These are phyloP conservation scores for Cladosporium oxysporum DNA, from an alignment of 2,329 filamentous ascomycete genomes.

Conservation along the genomic window DNA sequence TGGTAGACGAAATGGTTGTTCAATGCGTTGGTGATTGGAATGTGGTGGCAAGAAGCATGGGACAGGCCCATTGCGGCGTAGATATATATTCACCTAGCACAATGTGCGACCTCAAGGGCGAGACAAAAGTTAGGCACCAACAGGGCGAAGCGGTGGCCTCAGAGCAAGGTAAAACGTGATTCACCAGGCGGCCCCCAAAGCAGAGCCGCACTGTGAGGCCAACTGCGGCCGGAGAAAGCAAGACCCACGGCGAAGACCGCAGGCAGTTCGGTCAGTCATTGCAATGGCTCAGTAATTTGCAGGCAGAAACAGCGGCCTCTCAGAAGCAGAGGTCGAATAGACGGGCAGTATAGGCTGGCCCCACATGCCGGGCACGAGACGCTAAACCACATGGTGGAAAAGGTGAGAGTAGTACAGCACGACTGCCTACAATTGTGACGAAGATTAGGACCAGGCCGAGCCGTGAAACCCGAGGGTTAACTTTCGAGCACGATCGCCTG, in stretches of 20 bases:
- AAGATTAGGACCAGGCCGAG: neutral
- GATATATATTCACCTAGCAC: neutral
- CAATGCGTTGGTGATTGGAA: neutral
- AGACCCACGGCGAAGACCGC: neutral
- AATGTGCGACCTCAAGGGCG: neutral
- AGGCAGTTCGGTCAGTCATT: neutral
- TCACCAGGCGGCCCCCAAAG: slow-evolving; percentile 9
- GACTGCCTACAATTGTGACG: slow-evolving; percentile 2
- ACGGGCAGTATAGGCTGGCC: neutral
- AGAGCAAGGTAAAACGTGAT: slow-evolving; percentile 1
- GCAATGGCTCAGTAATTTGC: neutral
- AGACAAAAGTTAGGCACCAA: slow-evolving; percentile 8
- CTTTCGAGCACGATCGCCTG: slow-evolving; percentile 2
- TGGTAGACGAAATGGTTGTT: neutral
- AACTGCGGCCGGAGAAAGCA: neutral
- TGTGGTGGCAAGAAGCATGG: neutral
- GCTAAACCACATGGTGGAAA: neutral
- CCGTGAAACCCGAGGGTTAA: neutral
- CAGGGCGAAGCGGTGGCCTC: neutral
- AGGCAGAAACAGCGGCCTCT: slow-evolving; percentile 6
- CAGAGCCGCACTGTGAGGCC: neutral
- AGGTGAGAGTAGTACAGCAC: neutral
- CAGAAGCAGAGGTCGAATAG: neutral
- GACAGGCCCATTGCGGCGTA: neutral
- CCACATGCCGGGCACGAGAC: neutral